Conservation (phyloP, 1,284 basidiomycete genomes). For the Pseudozyma tsukubaensis region DNA sequence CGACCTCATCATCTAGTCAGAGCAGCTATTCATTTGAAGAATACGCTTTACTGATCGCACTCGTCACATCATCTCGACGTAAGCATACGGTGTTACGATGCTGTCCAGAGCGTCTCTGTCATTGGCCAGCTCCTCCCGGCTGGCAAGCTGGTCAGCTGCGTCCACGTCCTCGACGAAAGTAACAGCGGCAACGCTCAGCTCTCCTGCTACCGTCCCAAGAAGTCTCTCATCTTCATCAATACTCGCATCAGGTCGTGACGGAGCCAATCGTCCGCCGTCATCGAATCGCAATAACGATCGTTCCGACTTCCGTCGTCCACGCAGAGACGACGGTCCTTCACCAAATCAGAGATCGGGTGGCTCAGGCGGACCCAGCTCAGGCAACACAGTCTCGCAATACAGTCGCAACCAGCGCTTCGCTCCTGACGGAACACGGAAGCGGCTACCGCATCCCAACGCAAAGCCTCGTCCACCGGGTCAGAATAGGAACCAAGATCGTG, state of each 20-base stretch:
- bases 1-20: neutral
- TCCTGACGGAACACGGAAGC: conserved; percentile 36
- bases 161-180: conserved; percentile 4
- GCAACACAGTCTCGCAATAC: conserved; percentile 26
- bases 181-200: conserved; percentile 7
- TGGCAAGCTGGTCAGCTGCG: conserved; percentile 9
- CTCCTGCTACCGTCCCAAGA: conserved; percentile 2
- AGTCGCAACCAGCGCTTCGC: conserved; percentile 44
- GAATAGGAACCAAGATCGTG: neutral
- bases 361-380: conserved; percentile 9
- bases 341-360: conserved; percentile 16
- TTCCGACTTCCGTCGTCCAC: conserved; percentile 12
- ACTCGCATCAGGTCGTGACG: conserved; percentile 14
- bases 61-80: too few relatives aligned
- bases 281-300: conserved; percentile 18
- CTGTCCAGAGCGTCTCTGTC: conserved; percentile 26
- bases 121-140: conserved; percentile 18
- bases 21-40: neutral
- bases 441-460: conserved; percentile 37
- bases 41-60: neutral
- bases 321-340: conserved; percentile 7
- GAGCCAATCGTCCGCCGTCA: neutral
- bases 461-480: conserved; percentile 10
- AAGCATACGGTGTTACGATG: conserved; percentile 6
- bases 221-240: conserved; percentile 13